phyloP scores from a whole-genome alignment of 1,139 yeast genomes.

The Scheffersomyces segobiensis region DNA sequence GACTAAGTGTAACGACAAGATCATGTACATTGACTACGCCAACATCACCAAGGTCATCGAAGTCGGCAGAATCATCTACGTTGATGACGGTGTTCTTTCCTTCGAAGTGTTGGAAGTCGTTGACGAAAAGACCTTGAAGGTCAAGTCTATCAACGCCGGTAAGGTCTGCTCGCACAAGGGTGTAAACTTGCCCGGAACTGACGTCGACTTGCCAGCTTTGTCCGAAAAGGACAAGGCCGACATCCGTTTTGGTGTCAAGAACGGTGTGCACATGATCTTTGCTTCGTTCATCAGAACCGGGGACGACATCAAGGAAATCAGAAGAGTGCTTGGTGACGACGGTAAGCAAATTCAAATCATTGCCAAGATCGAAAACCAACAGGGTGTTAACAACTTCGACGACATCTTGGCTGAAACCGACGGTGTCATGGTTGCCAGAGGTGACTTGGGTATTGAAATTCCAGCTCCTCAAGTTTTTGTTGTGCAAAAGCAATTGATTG shows the following conservation, averaged over 20 bases:
- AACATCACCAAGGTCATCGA: slow-evolving; percentile 93
- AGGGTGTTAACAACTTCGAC: slow-evolving; percentile 99
- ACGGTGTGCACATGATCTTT: slow-evolving; percentile 95
- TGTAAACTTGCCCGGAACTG: slow-evolving; percentile 98
- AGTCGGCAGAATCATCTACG: slow-evolving; percentile 83
- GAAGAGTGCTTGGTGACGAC: slow-evolving; percentile 93
- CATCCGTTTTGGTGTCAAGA: slow-evolving; percentile 91
- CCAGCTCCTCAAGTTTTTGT: slow-evolving; percentile 99
- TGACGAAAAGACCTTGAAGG: slow-evolving; percentile 80
- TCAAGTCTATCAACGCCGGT: slow-evolving; percentile 89
- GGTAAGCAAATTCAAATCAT: slow-evolving; percentile 96
- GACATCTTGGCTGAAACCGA: slow-evolving; percentile 92
- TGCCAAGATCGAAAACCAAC: slow-evolving; percentile 98
- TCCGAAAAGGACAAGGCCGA: slow-evolving; percentile 95
- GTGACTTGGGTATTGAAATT: slow-evolving; percentile 99
- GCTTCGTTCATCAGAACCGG: slow-evolving; percentile 98
- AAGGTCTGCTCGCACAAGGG: slow-evolving; percentile 97
- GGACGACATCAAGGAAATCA: slow-evolving; percentile 83
- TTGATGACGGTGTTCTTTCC: slow-evolving; percentile 97
- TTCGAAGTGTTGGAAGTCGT: slow-evolving; percentile 85
- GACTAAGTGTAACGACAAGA: slow-evolving; percentile 67
- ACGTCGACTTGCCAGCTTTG: slow-evolving; percentile 96
- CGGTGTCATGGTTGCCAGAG: slow-evolving; percentile 99
- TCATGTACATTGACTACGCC: slow-evolving; percentile 91
- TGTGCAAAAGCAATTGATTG: slow-evolving; percentile 98